Base-by-base conservation (phyloP, 495 filamentous ascomycete genomes). In the Xanthoparmelia taractica region DNA sequence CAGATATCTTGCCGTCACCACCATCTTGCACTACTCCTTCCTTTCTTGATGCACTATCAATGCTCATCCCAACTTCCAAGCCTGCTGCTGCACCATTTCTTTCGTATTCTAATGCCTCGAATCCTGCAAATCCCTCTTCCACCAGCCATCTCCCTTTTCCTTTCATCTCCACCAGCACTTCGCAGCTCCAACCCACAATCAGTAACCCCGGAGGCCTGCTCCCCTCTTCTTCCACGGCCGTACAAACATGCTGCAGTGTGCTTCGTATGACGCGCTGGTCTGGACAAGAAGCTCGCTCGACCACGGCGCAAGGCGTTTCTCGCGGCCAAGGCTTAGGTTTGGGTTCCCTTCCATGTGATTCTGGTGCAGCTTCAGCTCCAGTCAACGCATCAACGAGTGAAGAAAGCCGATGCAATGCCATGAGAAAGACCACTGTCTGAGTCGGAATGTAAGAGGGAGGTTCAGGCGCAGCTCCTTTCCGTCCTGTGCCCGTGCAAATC, bases 231-330 rank as follows among this genome's bases (percentile, higher is more conserved):
- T 97, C 92, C 63, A 98, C 86, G 1, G 94, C 94, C 57, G 84
- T 78, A 43, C 80, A 87, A 10, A 97, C 88, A 69, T 87, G 80
- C 65, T 86, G 82, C 41, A 98, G 70, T 7, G 90, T 96, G 3
- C 91, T 90, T 58, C 94, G 80, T 43, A 97, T 91, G 38, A 97
- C 91, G 29, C 94, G 79, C 78, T 97, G 95, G 72, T 98, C 94
- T 0, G 90, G 86, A 72, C 94, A 98, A 48, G 87, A 92, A 0
- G 94, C 94, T n/a, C 94, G 80, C 73, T 98, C 94, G 47, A 98
- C 79, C 11, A 98, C 92, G 1, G 92, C 92, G 70, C 93, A 97
- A 0, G 92, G 92, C 5, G 89, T 92, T 25, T 78, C 71, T 50
- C 75, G 74, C 1, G 80, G 80, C 80, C 80, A 83, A 23, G 72